Evolutionary conservation across 1,284 basidiomycete species (phyloP).

Genomic region (Ganoderma resinaceum): DNA sequence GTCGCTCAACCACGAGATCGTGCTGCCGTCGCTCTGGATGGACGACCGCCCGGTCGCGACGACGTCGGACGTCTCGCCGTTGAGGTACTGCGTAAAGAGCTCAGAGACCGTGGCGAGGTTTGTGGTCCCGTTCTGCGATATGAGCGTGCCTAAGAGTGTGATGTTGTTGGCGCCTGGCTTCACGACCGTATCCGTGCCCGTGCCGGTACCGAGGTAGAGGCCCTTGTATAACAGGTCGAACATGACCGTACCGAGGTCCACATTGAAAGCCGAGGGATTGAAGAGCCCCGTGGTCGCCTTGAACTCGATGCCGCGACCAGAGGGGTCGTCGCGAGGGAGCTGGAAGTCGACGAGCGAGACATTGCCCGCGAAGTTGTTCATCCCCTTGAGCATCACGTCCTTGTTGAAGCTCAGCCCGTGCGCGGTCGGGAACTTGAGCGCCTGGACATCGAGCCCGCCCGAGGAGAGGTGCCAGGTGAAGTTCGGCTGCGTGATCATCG

Average conservation of each 20-base stretch:
- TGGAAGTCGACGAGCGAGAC: constrained; percentile 69
- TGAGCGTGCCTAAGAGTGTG: constrained; percentile 64
- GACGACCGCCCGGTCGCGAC: constrained; percentile 67
- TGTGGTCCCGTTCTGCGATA: constrained; percentile 57
- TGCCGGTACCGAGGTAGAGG: constrained; percentile 67
- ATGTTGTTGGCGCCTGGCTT: constrained; percentile 66
- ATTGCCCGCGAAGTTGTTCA: constrained; percentile 69
- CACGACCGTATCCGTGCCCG: constrained; percentile 56
- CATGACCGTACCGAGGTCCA: constrained; percentile 74
- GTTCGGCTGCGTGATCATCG: constrained; percentile 70
- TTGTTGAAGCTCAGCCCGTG: constrained; percentile 71
- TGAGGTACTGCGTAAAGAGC: constrained; percentile 80
- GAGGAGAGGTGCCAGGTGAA: constrained; percentile 78
- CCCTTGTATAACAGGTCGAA: constrained; percentile 70
- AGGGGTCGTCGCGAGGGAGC: constrained; percentile 75
- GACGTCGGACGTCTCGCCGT: constrained; percentile 66
- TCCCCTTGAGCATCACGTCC: constrained; percentile 60
- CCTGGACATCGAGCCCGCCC: constrained; percentile 67
- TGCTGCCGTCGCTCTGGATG: constrained; percentile 57
- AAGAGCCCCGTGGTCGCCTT: constrained; percentile 61
- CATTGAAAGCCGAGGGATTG: constrained; percentile 76
- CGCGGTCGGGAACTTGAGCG: constrained; percentile 70
- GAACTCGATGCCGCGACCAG: constrained; percentile 76
- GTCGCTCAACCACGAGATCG: constrained; percentile 71
- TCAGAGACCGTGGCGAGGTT: constrained; percentile 63